Percentiles rank a stretch among this genome's conserved stretches.
These are phyloP conservation scores for Clathrospora elynae DNA, from an alignment of 2,329 filamentous ascomycete genomes.

Conservation along the genomic window DNA sequence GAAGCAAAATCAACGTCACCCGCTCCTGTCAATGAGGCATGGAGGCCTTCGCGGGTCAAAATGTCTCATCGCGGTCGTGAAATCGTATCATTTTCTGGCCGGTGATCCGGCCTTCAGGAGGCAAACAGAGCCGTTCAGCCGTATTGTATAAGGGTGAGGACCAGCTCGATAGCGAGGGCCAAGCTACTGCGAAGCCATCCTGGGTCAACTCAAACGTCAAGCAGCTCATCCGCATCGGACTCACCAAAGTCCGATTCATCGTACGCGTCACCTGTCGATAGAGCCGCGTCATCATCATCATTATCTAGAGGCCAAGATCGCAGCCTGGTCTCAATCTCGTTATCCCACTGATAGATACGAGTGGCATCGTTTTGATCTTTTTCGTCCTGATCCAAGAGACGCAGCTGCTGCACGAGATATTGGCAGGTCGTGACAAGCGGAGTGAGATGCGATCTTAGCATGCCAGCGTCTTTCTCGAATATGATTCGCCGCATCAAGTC, in stretches of 20 bases:
- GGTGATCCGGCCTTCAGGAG: too few relatives aligned
- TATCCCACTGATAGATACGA: slow-evolving; percentile 30
- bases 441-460: slow-evolving; percentile 30
- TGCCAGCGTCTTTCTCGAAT: slow-evolving; percentile 31
- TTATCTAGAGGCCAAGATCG: slow-evolving; percentile 36
- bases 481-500: slow-evolving; percentile 31
- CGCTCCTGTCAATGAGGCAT: neutral
- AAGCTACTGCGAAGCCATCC: neutral
- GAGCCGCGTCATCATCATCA: too few relatives aligned
- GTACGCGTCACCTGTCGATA: slow-evolving; percentile 39
- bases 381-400: slow-evolving; percentile 32
- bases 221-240: slow-evolving; percentile 40
- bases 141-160: too few relatives aligned
- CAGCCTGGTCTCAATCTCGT: slow-evolving; percentile 32
- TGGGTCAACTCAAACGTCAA: slow-evolving; percentile 22
- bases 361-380: slow-evolving; percentile 26
- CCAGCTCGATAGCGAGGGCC: too few relatives aligned
- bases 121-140: too few relatives aligned
- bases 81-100: too few relatives aligned
- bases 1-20: neutral
- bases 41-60: neutral
- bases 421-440: slow-evolving; percentile 32
- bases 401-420: slow-evolving; percentile 24
- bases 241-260: slow-evolving; percentile 48
- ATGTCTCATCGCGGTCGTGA: too few relatives aligned